phyloP scores from a whole-genome alignment of 2,329 filamentous ascomycete species.

The Ascochyta koolunga region DNA sequence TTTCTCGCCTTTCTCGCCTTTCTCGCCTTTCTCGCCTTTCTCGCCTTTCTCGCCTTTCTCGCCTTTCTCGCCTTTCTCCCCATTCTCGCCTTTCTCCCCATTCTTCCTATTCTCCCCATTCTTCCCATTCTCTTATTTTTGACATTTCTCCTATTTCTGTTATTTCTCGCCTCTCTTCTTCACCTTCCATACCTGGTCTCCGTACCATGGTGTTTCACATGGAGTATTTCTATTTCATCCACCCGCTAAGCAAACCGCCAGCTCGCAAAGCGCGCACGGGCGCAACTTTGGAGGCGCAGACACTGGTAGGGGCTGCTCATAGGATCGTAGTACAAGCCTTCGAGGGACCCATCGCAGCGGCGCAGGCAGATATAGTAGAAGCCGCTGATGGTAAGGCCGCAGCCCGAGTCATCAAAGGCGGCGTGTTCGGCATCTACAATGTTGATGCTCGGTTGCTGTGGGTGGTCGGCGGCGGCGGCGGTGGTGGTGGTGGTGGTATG shows the following conservation, averaged over 20 bases:
- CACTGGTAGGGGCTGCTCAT: slow-evolving; percentile 60
- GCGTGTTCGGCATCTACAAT: slow-evolving; percentile 28
- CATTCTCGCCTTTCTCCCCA: too few relatives aligned
- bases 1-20: too few relatives aligned
- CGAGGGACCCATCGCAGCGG: slow-evolving; percentile 53
- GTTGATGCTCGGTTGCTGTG: not conserved
- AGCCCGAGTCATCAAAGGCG: slow-evolving; percentile 43
- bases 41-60: too few relatives aligned
- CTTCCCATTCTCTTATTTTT: too few relatives aligned
- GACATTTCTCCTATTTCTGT: too few relatives aligned
- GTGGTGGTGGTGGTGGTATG: too few relatives aligned
- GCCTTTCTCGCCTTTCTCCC: too few relatives aligned
- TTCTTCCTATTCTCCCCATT: too few relatives aligned
- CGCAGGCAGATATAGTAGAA: slow-evolving; percentile 61
- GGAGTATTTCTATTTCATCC: too few relatives aligned
- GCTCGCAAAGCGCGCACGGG: slow-evolving; percentile 43
- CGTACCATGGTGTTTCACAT: too few relatives aligned
- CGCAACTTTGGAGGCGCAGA: slow-evolving; percentile 51
- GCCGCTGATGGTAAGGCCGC: slow-evolving; percentile 59
- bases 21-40: too few relatives aligned
- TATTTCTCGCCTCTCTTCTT: not conserved
- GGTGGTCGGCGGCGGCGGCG: not conserved
- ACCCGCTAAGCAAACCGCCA: slow-evolving; percentile 42
- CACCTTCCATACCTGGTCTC: too few relatives aligned
- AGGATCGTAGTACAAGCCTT: slow-evolving; percentile 63